Base-by-base conservation (phyloP, 176 grass and related monocot genomes). In the Thinopyrum elongatum region DNA sequence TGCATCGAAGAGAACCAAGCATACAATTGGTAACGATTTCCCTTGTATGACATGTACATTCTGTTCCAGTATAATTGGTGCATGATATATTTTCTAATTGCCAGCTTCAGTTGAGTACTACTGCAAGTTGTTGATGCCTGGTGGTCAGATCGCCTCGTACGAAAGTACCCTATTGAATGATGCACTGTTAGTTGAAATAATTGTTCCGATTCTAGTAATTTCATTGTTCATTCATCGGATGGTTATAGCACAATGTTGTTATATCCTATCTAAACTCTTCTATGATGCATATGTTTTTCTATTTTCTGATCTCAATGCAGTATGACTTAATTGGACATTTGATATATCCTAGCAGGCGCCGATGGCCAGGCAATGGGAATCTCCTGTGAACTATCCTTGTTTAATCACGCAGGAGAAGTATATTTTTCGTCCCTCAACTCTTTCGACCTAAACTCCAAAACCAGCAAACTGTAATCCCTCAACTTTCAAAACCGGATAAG, bases 1-100 rank as follows among this genome's bases (percentile, higher is more conserved):
- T 90, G 95, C 76, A 93, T 98, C 31, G 89, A 98, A 87, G 95
- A 95, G 65, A 95, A 98, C 80, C 95, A 93, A 64, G 85, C 89
- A 15, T 92, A 95, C 33, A 95, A 98, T 79, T 82, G 91, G 95
- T 91, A 79, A 81, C 0, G 17, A 19, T 63, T 16, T 80, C 51
- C 19, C 36, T 63, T 78, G 51, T 85, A n/a, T 39, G 74, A 81
- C 82, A 41, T 73, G 12, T 71, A 36, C 39, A 76, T 75, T 71
- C 27, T 85, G 36, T 77, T 23, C 77, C 65, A 77, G 27, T 76
- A 75, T 65, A 61, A 61, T 87, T 63, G 30, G 64, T 78, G 64
- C 60, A 70, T 78, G 5, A 10, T 82, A 38, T 28, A 26, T 84
- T 30, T 78, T 79, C 44, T 15, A 72, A 30, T 41, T 41, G 2